Evolutionary conservation across 129 eudicot species (phyloP).

Genomic region (Heracleum sosnowskyi): DNA sequence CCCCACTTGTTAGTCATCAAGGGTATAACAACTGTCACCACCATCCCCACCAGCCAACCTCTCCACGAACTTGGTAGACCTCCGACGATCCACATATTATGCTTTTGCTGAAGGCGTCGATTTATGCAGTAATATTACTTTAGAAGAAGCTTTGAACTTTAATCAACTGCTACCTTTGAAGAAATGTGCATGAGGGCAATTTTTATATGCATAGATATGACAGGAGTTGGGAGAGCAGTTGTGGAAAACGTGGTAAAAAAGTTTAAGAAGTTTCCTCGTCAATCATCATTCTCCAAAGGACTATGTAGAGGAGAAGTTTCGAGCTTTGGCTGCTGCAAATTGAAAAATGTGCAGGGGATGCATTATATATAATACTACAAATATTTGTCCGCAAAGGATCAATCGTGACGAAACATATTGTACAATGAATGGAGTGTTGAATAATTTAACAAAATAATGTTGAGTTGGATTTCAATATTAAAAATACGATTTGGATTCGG

Average conservation of each 20-base stretch:
- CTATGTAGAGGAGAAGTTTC: too few species aligned
- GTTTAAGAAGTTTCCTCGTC: too few species aligned
- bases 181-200: background rate
- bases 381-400: too few species aligned
- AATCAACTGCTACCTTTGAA: background rate
- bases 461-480: too few species aligned
- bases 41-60: constrained; percentile 46
- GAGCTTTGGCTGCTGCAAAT: too few species aligned
- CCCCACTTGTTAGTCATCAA: constrained; percentile 61
- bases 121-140: background rate
- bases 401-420: too few species aligned
- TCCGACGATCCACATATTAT: background rate
- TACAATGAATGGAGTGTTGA: too few species aligned
- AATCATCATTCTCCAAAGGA: too few species aligned
- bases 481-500: too few species aligned
- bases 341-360: too few species aligned
- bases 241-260: background rate
- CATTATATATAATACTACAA: too few species aligned
- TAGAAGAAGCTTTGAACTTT: background rate
- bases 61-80: constrained; percentile 31
- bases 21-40: constrained; percentile 41
- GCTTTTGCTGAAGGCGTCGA: background rate
- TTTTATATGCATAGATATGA: background rate
- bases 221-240: background rate
- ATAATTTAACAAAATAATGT: too few species aligned